These are phyloP conservation scores for Phallus indusiatus DNA, from an alignment of 768 basidiomycete species.

Conservation along the genomic window DNA sequence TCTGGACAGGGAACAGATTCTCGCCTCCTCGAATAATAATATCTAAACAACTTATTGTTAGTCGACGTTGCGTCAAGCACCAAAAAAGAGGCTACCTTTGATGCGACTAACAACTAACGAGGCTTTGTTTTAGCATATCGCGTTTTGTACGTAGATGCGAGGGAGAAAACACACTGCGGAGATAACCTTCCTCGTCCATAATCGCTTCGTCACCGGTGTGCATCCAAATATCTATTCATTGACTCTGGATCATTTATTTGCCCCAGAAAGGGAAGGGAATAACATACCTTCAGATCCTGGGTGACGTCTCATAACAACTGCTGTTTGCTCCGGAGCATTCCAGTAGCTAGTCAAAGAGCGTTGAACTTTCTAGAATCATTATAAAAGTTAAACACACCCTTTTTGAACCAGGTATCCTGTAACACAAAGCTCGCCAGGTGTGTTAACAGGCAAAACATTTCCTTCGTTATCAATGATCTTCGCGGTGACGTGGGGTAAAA, in stretches of 20 bases:
- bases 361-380: neutral
- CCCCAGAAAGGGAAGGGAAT: neutral
- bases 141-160: neutral
- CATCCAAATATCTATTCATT: conserved; percentile 49
- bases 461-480: conserved; percentile 55
- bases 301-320: conserved; percentile 42
- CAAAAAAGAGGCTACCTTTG: conserved; percentile 37
- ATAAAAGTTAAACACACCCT: conserved; percentile 37
- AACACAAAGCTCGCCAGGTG: conserved; percentile 64
- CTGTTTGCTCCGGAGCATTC: conserved; percentile 62
- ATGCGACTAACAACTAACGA: conserved; percentile 63
- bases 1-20: conserved; percentile 80
- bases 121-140: neutral
- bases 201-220: conserved; percentile 76
- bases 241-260: neutral
- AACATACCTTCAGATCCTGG: conserved; percentile 37
- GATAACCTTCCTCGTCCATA: conserved; percentile 74
- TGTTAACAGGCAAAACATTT: conserved; percentile 58
- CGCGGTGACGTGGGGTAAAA: conserved; percentile 69
- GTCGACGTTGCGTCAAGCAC: neutral
- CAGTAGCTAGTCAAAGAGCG: conserved; percentile 49
- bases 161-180: conserved; percentile 41
- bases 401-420: conserved; percentile 74
- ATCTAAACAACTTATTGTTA: conserved; percentile 35
- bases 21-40: conserved; percentile 84